Conservation (phyloP, 106 monocot species). For the Phalaenopsis aphrodite region DNA sequence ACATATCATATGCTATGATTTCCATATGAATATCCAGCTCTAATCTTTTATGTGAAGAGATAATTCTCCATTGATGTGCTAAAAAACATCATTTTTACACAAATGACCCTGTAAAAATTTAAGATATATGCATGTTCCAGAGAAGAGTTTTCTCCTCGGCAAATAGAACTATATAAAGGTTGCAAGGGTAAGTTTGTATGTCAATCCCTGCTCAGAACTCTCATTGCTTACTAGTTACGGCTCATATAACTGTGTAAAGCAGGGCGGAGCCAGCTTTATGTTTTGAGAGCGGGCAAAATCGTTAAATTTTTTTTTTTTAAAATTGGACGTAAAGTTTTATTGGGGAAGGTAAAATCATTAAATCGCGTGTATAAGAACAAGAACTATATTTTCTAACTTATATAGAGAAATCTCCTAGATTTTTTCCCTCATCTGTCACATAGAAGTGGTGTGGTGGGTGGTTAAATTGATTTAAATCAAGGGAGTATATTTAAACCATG, state of each 20-base stretch:
- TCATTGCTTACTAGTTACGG: neutral
- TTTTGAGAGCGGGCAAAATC: too few species aligned
- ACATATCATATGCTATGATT: neutral
- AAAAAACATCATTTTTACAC: neutral
- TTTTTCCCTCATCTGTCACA: neutral
- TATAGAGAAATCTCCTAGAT: neutral
- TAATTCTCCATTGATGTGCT: neutral
- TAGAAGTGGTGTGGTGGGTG: neutral
- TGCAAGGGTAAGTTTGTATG: neutral
- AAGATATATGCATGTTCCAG: neutral
- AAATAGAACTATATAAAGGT: neutral
- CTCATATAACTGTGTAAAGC: too few species aligned
- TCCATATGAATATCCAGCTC: neutral
- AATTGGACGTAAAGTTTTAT: too few species aligned
- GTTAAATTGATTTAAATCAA: neutral
- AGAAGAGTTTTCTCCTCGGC: neutral
- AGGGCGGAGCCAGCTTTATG: too few species aligned
- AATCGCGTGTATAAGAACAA: too few species aligned
- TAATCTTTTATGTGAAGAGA: neutral
- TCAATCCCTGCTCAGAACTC: neutral
- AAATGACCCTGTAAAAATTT: neutral
- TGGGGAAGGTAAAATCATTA: too few species aligned
- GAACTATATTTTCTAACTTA: too few species aligned
- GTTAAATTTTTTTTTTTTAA: too few species aligned
- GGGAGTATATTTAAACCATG: neutral